Evolutionary conservation across 495 filamentous ascomycete genomes (phyloP), one percentile per base, ranked within the genome.

Genomic region (Tuber microsphaerosporum): DNA sequence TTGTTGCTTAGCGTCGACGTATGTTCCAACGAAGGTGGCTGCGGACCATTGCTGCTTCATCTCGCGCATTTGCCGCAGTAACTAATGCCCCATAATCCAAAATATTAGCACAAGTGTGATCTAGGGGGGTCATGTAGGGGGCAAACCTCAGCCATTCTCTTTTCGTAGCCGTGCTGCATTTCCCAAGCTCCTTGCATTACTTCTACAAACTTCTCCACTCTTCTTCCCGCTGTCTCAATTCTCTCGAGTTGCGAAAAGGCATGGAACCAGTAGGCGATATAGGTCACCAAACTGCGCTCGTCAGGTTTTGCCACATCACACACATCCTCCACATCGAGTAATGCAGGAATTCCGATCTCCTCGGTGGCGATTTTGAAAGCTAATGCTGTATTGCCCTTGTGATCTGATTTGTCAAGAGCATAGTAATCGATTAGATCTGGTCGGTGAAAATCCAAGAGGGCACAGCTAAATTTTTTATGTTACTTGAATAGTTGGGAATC

Each of bases 161-260:
- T 87, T 88, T 99, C 95, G 82, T 93, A 99, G 20, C 91, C 91
- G 82, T 92, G 95, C 84, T 99, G 93, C 95, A 99, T 99, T 82
- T 96, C 94, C 95, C 96, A 98, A 5, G 95, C 94, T n/a, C 94
- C 95, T 78, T 97, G 93, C 95, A 98, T 98, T 82, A 95, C 97
- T 82, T 92, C 93, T 69, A 98, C 92, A 80, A 99, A 99, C 86
- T 99, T 99, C 86, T 99, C 95, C 3, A 99, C 95, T 75, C 95
- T 89, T 73, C 95, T 89, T 3, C 95, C 95, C 2, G 96, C 96
- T 83, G 98, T 99, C 83, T 99, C 95, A 19, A 99, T 96, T 77
- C 93, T 89, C 84, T 99, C 95, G 89, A 99, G 92, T 82, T 97
- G 94, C 37, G 94, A 97, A 82, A 99, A 99, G 75, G 95, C 96